phyloP scores from a whole-genome alignment of 345 rosid genomes.

The Capsella bursapastoris region DNA sequence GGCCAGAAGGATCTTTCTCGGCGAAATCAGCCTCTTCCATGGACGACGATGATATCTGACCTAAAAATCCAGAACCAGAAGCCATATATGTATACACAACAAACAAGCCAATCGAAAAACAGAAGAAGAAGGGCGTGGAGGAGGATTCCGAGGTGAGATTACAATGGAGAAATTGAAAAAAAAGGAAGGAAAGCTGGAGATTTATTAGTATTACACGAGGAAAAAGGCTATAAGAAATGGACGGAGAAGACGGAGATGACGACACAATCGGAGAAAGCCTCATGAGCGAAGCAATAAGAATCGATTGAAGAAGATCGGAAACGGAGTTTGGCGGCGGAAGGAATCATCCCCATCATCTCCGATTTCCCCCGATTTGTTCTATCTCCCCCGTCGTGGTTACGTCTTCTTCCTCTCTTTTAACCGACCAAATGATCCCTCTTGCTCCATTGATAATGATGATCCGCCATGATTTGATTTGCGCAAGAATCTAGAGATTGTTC shows the following conservation, averaged over 20 bases:
- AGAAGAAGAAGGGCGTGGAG: neutral
- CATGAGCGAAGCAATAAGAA: conserved; percentile 50
- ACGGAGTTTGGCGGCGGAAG: conserved; percentile 33
- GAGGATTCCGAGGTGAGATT: conserved; percentile 18
- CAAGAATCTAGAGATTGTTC: neutral
- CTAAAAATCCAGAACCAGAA: conserved; percentile 39
- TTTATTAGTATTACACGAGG: conserved; percentile 7
- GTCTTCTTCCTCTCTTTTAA: conserved; percentile 23
- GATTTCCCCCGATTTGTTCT: conserved; percentile 5
- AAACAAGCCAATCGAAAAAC: conserved; percentile 13
- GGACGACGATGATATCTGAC: conserved; percentile 24
- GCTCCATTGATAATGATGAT: conserved; percentile 21
- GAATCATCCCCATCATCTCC: conserved; percentile 41
- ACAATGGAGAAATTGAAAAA: neutral
- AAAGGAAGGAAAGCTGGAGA: neutral
- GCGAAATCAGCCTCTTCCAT: conserved; percentile 52
- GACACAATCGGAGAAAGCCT: conserved; percentile 51
- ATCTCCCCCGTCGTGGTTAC: conserved; percentile 25
- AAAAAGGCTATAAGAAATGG: conserved; percentile 3
- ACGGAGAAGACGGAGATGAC: conserved; percentile 12
- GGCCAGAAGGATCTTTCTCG: conserved; percentile 73
- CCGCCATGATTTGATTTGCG: conserved; percentile 13
- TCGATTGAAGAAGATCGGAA: conserved; percentile 52
- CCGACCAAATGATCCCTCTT: conserved; percentile 16
- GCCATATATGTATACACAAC: conserved; percentile 50